phyloP scores from a whole-genome alignment of 108 stramenopile species.

The Cyclotella sp. region DNA sequence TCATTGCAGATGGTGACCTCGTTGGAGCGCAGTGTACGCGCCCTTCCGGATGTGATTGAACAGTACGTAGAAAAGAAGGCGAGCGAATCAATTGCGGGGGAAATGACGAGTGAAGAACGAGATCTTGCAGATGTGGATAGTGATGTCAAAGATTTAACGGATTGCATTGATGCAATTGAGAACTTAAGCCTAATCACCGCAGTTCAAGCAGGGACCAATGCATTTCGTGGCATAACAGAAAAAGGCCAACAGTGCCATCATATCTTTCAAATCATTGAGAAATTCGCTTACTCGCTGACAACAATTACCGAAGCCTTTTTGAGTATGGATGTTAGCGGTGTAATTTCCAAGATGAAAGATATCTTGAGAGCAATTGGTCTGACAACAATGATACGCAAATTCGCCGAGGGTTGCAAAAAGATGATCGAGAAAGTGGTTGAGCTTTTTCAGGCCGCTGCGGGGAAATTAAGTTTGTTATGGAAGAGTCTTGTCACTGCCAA shows the following conservation, averaged over 20 bases:
- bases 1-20: slow-evolving; percentile 54
- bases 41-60: slow-evolving; percentile 51
- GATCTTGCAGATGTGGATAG: slow-evolving; percentile 39
- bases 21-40: slow-evolving; percentile 55
- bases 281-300: slow-evolving; percentile 41
- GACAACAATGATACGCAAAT: slow-evolving; percentile 29
- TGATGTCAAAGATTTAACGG: slow-evolving; percentile 53
- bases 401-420: slow-evolving; percentile 48
- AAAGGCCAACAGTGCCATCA: slow-evolving; percentile 46
- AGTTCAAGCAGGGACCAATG: slow-evolving; percentile 50
- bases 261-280: slow-evolving; percentile 48
- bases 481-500: slow-evolving; percentile 59
- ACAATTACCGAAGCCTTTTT: slow-evolving; percentile 49
- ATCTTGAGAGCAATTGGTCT: slow-evolving; percentile 37
- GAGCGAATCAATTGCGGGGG: slow-evolving; percentile 21
- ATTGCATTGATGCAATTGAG: slow-evolving; percentile 50
- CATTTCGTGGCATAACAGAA: slow-evolving; percentile 44
- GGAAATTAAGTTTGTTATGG: slow-evolving; percentile 56
- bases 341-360: slow-evolving; percentile 49
- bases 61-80: slow-evolving; percentile 52
- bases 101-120: slow-evolving; percentile 29
- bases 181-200: slow-evolving; percentile 57
- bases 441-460: slow-evolving; percentile 49
- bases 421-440: slow-evolving; percentile 53
- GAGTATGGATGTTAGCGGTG: slow-evolving; percentile 24